Evolutionary conservation across 2,329 filamentous ascomycete genomes (phyloP).

Genomic region (Colletotrichum graminicola): DNA sequence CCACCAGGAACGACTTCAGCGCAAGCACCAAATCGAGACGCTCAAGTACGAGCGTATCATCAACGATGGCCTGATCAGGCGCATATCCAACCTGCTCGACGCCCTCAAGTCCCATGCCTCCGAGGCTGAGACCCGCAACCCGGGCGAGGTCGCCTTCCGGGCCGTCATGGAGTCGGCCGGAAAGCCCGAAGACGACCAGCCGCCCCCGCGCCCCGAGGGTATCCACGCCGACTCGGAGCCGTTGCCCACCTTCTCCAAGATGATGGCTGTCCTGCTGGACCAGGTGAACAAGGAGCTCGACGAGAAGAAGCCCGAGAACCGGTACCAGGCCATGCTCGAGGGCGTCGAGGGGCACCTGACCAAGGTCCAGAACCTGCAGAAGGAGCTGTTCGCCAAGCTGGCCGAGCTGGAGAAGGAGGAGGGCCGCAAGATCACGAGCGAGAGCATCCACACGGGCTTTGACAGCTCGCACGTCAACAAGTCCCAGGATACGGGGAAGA

Average conservation of each 20-base stretch:
- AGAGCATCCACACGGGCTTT: slow-evolving; percentile 89
- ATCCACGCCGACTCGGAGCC: slow-evolving; percentile 81
- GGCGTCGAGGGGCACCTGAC: slow-evolving; percentile 82
- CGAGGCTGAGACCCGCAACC: slow-evolving; percentile 73
- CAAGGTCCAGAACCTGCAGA: slow-evolving; percentile 84
- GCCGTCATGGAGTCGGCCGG: slow-evolving; percentile 86
- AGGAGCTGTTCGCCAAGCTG: slow-evolving; percentile 79
- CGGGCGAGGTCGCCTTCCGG: slow-evolving; percentile 89
- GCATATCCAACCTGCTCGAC: slow-evolving; percentile 83
- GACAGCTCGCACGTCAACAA: slow-evolving; percentile 86
- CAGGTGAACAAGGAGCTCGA: slow-evolving; percentile 89
- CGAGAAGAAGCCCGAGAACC: slow-evolving; percentile 74
- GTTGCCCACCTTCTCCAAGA: slow-evolving; percentile 90
- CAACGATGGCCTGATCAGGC: slow-evolving; percentile 89
- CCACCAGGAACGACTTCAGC: slow-evolving; percentile 87
- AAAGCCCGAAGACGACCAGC: slow-evolving; percentile 79
- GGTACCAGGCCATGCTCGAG: slow-evolving; percentile 80
- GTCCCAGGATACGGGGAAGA: slow-evolving; percentile 59
- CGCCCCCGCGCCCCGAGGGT: slow-evolving; percentile 80
- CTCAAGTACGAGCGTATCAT: slow-evolving; percentile 92
- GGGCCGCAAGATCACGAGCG: slow-evolving; percentile 91
- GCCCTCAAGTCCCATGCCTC: slow-evolving; percentile 80
- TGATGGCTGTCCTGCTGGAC: slow-evolving; percentile 97
- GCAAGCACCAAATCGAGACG: slow-evolving; percentile 89
- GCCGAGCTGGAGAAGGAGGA: slow-evolving; percentile 88